phyloP scores from a whole-genome alignment of 345 rosid species.

The Eucalyptus rudis region DNA sequence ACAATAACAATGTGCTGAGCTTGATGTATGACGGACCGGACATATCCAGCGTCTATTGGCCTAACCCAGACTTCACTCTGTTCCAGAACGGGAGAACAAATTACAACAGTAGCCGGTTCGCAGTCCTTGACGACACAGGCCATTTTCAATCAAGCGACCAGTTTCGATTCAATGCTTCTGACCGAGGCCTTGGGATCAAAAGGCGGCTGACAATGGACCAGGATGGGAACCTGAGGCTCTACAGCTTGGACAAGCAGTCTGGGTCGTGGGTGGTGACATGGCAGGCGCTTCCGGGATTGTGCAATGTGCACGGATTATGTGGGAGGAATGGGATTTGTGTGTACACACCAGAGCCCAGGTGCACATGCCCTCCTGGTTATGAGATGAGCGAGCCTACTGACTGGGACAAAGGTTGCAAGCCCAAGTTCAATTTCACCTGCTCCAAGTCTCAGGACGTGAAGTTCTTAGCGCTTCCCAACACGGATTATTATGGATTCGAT shows the following conservation, averaged over 20 bases:
- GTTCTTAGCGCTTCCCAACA: slow-evolving; percentile 4
- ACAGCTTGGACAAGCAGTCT: slow-evolving; percentile 4
- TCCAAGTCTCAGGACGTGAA: background rate
- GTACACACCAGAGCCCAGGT: slow-evolving; percentile 12
- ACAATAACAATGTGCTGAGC: slow-evolving; percentile 22
- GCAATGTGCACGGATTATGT: slow-evolving; percentile 28
- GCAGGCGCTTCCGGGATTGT: slow-evolving; percentile 10
- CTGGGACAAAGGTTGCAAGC: slow-evolving; percentile 35
- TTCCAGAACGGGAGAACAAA: slow-evolving; percentile 12
- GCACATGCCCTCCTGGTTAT: slow-evolving; percentile 34
- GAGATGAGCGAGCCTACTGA: slow-evolving; percentile 1
- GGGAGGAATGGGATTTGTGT: slow-evolving; percentile 32
- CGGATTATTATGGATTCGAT: slow-evolving; percentile 25
- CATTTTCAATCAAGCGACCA: slow-evolving; percentile 18
- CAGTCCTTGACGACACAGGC: slow-evolving; percentile 18
- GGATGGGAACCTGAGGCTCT: slow-evolving; percentile 34
- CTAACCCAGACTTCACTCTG: background rate
- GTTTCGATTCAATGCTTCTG: slow-evolving; percentile 17
- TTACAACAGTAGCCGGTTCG: slow-evolving; percentile 17
- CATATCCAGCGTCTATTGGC: slow-evolving; percentile 31
- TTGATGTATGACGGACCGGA: slow-evolving; percentile 29
- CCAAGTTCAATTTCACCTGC: slow-evolving; percentile 7
- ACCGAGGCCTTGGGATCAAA: slow-evolving; percentile 9
- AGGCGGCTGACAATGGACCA: slow-evolving; percentile 19
- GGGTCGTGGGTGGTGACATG: slow-evolving; percentile 21